These are phyloP conservation scores for Rhynchospora breviuscula DNA, from an alignment of 176 grass and related monocot genomes.

Conservation along the genomic window DNA sequence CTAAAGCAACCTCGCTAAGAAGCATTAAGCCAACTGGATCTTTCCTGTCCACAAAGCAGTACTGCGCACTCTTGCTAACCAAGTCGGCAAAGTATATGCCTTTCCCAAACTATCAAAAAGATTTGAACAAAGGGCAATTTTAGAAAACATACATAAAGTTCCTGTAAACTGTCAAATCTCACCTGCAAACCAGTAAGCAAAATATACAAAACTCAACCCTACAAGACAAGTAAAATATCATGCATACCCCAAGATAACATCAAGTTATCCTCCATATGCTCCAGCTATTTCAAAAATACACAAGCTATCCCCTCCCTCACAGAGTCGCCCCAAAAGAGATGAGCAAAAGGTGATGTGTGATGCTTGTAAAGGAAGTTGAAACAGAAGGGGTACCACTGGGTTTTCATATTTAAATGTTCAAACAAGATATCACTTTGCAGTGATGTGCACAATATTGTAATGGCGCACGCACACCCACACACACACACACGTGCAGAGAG, in stretches of 20 bases:
- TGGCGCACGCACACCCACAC: background rate
- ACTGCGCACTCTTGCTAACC: slow-evolving; percentile 95
- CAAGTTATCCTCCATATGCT: background rate
- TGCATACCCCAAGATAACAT: background rate
- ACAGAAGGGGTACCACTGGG: background rate
- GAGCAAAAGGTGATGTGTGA: background rate
- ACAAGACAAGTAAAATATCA: background rate
- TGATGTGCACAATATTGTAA: background rate
- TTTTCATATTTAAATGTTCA: background rate
- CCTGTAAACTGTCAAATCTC: background rate
- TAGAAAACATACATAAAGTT: slow-evolving; percentile 20
- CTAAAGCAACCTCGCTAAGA: slow-evolving; percentile 94
- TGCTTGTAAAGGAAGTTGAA: background rate
- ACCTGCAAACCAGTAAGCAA: background rate
- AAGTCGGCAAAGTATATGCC: slow-evolving; percentile 93
- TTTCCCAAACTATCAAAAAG: slow-evolving; percentile 79
- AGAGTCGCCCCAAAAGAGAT: background rate
- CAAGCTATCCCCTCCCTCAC: background rate
- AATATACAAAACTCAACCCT: background rate
- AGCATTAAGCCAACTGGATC: slow-evolving; percentile 88
- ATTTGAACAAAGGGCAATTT: slow-evolving; percentile 10
- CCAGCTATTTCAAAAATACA: background rate
- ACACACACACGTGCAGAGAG: background rate
- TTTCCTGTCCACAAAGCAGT: slow-evolving; percentile 73
- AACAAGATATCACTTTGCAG: background rate